Conservation (phyloP, 164 flowering plant genomes). For the Warburgia ugandensis region DNA sequence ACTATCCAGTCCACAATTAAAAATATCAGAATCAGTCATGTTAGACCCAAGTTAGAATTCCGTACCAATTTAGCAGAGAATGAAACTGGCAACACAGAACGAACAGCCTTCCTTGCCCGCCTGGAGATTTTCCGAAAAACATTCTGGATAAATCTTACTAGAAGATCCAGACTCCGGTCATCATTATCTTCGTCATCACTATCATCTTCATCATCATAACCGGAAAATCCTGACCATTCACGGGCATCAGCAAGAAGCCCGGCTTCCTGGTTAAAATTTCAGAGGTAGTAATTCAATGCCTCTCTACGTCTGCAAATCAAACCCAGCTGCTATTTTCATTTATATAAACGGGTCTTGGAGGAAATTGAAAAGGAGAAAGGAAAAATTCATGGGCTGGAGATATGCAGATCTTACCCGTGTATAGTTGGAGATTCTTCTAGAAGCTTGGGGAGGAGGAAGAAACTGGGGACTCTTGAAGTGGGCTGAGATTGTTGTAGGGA, state of each 20-base stretch:
- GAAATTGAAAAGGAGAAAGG: background rate
- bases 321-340: background rate
- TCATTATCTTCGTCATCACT: conserved; percentile 60
- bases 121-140: conserved; percentile 66
- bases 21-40: no score
- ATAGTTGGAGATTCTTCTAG: conserved; percentile 29
- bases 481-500: background rate
- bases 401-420: conserved; percentile 18
- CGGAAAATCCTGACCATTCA: conserved; percentile 31
- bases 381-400: conserved; percentile 2
- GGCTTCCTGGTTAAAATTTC: conserved; percentile 28
- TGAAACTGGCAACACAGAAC: conserved; percentile 65
- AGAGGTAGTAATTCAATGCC: conserved; percentile 5
- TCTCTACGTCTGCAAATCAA: conserved; percentile 5
- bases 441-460: conserved; percentile 19
- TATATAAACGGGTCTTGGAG: background rate
- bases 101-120: conserved; percentile 68
- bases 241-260: conserved; percentile 25
- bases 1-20: no score
- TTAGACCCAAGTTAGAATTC: background rate
- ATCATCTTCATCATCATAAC: conserved; percentile 41
- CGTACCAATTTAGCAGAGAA: conserved; percentile 63
- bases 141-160: conserved; percentile 63
- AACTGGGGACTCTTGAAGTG: background rate
- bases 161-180: conserved; percentile 77